Evolutionary conservation across 2,329 filamentous ascomycete species (phyloP).

Genomic region (Didymella pomorum): DNA sequence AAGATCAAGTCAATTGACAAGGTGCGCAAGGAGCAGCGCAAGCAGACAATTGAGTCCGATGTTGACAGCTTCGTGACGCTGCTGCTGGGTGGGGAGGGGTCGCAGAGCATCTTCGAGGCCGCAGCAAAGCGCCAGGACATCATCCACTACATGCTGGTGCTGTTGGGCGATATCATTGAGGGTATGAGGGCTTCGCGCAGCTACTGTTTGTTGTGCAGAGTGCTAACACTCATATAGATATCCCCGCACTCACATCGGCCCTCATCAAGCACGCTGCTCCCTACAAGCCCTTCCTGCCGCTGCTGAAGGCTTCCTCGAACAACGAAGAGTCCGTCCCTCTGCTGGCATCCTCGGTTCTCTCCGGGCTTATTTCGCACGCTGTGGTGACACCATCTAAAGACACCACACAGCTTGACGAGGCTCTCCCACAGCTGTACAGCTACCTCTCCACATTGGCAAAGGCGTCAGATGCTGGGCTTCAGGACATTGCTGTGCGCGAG

Average conservation of each 20-base stretch:
- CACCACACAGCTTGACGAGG: constrained; percentile 71
- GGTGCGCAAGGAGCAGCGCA: constrained; percentile 88
- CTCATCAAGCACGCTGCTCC: constrained; percentile 75
- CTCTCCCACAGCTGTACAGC: constrained; percentile 81
- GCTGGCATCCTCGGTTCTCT: constrained; percentile 86
- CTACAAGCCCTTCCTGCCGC: constrained; percentile 80
- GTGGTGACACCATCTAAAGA: constrained; percentile 68
- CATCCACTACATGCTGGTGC: constrained; percentile 91
- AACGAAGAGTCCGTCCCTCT: constrained; percentile 88
- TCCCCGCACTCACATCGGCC: constrained; percentile 78
- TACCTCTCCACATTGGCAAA: constrained; percentile 87
- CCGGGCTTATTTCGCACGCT: constrained; percentile 75
- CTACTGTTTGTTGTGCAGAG: not conserved
- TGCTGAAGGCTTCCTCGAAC: constrained; percentile 83
- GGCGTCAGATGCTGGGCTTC: constrained; percentile 85
- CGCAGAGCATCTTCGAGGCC: constrained; percentile 78
- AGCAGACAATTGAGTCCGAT: constrained; percentile 81
- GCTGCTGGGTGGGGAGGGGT: constrained; percentile 73
- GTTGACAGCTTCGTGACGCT: constrained; percentile 80
- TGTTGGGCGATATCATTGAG: constrained; percentile 86
- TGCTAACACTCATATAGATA: constrained; percentile 63
- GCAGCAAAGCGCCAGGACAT: constrained; percentile 88
- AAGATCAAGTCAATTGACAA: constrained; percentile 98
- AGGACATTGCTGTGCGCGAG: constrained; percentile 94
- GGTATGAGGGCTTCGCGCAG: constrained; percentile 59